Base-by-base conservation (phyloP, 768 basidiomycete species). In the Hypholoma fasciculare region DNA sequence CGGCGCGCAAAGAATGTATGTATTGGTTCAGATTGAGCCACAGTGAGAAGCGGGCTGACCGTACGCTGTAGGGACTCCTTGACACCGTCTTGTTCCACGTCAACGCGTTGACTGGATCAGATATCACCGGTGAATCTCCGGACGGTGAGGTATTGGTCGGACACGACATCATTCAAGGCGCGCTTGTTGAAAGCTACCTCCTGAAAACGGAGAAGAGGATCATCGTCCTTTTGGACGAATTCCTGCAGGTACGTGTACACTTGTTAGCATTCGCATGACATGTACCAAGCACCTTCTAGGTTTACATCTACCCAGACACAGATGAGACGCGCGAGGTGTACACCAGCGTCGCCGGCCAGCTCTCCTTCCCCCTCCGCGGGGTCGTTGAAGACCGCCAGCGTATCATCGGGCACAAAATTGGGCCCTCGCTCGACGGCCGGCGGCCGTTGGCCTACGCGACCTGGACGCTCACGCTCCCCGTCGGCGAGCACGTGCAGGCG, bases 21-120 rank as follows among this genome's bases (percentile, higher is more conserved):
- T 73, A 14, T 37, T 51, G 57, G 52, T 36, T 34, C 6, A n/a
- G 44, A 30, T 54, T 51, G 54, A 8, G 13, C 40, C 7, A 42
- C 51, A 1, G 20, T 36, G 13, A 14, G 51, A 11, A 16, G 16
- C 23, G n/a, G 19, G 23, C 34, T 65, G 34, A 55, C 46, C 46
- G 42, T n/a, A 49, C 43, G 40, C 50, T 34, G 40, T 49, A 91
- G 88, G 70, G 77, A 7, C 75, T 86, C 43, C 79, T 85, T 7
- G 88, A 90, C 59, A 92, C 90, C 0, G 88, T 91, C 1, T 53
- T 90, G 11, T 92, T 90, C 76, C 88, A 91, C 52, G 73, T 94
- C 34, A 81, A 93, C 61, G 87, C 90, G 1, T 64, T 91, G n/a
- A 93, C 88, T 0, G 92, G 92, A n/a, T 78, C 79, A n/a, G 85